Percentiles rank a stretch among this genome's conserved stretches.
These are phyloP conservation scores for Quercus rubra DNA, from an alignment of 306 rosid genomes.

Conservation along the genomic window DNA sequence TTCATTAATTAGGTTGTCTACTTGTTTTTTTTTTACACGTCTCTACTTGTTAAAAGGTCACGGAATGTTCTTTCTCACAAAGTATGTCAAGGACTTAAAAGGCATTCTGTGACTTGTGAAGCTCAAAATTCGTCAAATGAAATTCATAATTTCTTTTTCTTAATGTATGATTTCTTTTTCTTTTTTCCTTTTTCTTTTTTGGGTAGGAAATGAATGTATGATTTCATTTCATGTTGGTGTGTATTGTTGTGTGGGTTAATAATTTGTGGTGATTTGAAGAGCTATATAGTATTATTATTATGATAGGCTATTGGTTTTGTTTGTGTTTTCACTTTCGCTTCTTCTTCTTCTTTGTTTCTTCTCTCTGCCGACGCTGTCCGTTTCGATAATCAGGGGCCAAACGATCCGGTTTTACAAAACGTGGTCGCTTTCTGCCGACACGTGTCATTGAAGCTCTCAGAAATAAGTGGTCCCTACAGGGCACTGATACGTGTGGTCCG, in stretches of 20 bases:
- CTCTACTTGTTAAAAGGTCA: too few relatives aligned
- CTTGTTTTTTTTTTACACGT: too few relatives aligned
- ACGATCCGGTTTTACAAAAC: neutral
- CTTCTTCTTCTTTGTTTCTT: neutral
- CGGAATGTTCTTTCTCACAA: neutral
- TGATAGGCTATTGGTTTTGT: neutral
- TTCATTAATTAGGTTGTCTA: too few relatives aligned
- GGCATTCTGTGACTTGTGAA: neutral
- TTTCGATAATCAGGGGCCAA: slow-evolving; percentile 11
- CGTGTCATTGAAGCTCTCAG: slow-evolving; percentile 32
- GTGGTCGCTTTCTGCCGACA: slow-evolving; percentile 32
- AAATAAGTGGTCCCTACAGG: neutral
- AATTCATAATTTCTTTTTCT: neutral
- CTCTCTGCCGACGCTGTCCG: slow-evolving; percentile 47
- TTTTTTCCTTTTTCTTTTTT: neutral
- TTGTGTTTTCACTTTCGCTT: too few relatives aligned
- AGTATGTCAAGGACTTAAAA: neutral
- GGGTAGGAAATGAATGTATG: too few relatives aligned
- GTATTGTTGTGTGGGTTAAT: neutral
- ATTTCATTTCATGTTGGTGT: neutral
- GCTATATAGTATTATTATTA: neutral
- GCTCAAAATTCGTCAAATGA: neutral
- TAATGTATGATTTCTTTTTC: neutral
- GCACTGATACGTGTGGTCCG: slow-evolving; percentile 24
- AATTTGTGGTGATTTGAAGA: slow-evolving; percentile 1